phyloP scores from a whole-genome alignment of 1,139 yeast species.

The Eremothecium cymbalariae region DNA sequence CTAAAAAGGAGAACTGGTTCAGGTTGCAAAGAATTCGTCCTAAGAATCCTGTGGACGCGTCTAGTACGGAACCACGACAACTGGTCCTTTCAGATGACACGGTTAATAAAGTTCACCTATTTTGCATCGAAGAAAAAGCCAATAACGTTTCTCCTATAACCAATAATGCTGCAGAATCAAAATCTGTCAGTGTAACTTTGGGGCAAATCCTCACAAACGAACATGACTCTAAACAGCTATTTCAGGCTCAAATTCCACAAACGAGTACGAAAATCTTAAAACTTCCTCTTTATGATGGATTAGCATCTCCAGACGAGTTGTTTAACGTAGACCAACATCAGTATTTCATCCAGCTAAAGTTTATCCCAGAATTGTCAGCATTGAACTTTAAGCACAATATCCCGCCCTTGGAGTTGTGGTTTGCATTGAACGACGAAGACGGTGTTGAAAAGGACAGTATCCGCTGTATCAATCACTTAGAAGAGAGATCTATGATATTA shows the following conservation, averaged over 20 bases:
- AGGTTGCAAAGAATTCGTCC: slow-evolving; percentile 19
- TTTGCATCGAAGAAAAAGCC: slow-evolving; percentile 7
- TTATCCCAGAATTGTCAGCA: slow-evolving; percentile 35
- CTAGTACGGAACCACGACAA: background rate
- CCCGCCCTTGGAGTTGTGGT: slow-evolving; percentile 53
- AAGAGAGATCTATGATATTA: slow-evolving; percentile 17
- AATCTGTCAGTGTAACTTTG: slow-evolving; percentile 22
- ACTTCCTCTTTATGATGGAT: slow-evolving; percentile 24
- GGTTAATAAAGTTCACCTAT: slow-evolving; percentile 16
- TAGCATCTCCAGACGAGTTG: slow-evolving; percentile 15
- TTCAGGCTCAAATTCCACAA: slow-evolving; percentile 40
- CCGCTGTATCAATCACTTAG: slow-evolving; percentile 20
- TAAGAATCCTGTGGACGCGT: slow-evolving; percentile 5
- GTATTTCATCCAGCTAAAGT: slow-evolving; percentile 42
- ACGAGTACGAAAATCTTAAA: slow-evolving; percentile 36
- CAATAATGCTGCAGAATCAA: slow-evolving; percentile 6
- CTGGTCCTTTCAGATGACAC: slow-evolving; percentile 10
- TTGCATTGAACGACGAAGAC: slow-evolving; percentile 39
- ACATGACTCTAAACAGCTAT: slow-evolving; percentile 24
- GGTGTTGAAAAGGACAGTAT: slow-evolving; percentile 37
- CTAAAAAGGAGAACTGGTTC: slow-evolving; percentile 20
- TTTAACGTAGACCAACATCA: slow-evolving; percentile 33
- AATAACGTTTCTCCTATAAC: background rate
- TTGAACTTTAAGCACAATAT: slow-evolving; percentile 26
- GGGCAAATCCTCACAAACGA: slow-evolving; percentile 22